Conservation (phyloP, 805 yeast genomes). For the Candida gorgasii region DNA sequence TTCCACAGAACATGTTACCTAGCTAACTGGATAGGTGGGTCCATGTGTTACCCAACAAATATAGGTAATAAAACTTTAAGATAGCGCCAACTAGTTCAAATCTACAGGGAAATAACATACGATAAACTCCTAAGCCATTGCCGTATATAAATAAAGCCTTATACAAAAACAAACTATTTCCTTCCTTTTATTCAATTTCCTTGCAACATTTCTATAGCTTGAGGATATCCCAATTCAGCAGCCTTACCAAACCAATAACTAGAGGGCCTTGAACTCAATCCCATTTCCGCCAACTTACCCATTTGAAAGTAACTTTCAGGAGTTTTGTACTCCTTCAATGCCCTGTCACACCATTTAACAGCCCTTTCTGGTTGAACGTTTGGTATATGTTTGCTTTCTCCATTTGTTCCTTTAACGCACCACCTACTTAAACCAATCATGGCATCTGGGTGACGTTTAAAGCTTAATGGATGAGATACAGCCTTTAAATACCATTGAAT, state of each 20-base stretch:
- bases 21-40: too few relatives aligned
- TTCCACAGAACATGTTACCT: too few relatives aligned
- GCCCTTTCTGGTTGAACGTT: conserved; percentile 37
- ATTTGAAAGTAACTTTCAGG: conserved; percentile 42
- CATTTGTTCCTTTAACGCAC: conserved; percentile 37
- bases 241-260: conserved; percentile 36
- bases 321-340: conserved; percentile 37
- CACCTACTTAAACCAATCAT: conserved; percentile 46
- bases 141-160: too few relatives aligned
- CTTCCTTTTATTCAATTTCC: not conserved
- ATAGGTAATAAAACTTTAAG: too few relatives aligned
- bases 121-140: too few relatives aligned
- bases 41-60: too few relatives aligned
- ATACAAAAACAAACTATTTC: too few relatives aligned
- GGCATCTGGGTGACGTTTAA: conserved; percentile 45
- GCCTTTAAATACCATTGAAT: conserved; percentile 48
- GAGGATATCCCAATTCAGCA: conserved; percentile 30
- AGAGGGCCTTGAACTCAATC: conserved; percentile 29
- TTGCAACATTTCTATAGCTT: conserved; percentile 7
- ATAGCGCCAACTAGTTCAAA: too few relatives aligned
- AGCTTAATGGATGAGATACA: conserved; percentile 38
- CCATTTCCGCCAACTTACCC: conserved; percentile 42
- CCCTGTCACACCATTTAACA: conserved; percentile 44
- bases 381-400: conserved; percentile 37
- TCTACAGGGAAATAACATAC: too few relatives aligned